These are phyloP conservation scores for Russula foetens DNA, from an alignment of 768 basidiomycete genomes.

Conservation along the genomic window DNA sequence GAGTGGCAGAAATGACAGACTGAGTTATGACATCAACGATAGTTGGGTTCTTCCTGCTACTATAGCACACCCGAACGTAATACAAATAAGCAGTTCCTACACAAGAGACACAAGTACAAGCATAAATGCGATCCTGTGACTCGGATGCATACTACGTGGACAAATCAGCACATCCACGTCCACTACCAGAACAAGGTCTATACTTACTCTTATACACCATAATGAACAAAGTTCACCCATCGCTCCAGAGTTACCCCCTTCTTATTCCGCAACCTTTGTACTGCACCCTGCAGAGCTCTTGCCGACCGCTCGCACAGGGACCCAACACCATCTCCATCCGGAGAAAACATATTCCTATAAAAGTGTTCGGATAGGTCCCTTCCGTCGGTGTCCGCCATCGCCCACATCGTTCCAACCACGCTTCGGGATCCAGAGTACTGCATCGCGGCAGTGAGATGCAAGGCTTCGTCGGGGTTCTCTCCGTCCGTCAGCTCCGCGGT, in stretches of 20 bases:
- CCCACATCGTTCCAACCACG: slow-evolving; percentile 15
- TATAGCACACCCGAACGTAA: too few relatives aligned
- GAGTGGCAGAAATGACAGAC: too few relatives aligned
- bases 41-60: too few relatives aligned
- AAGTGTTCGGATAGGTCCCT: slow-evolving; percentile 3
- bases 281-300: not conserved
- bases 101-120: too few relatives aligned
- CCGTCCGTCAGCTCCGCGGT: slow-evolving; percentile 3
- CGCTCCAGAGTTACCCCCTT: slow-evolving; percentile 1
- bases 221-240: slow-evolving; percentile 12
- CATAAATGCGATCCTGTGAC: too few relatives aligned
- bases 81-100: too few relatives aligned
- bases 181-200: too few relatives aligned
- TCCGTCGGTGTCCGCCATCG: slow-evolving; percentile 12
- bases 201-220: not conserved
- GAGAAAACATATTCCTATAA: slow-evolving; percentile 6
- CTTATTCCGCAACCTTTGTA: not conserved
- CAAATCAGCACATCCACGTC: too few relatives aligned
- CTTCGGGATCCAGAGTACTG: slow-evolving; percentile 11
- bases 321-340: not conserved
- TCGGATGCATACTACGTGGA: too few relatives aligned
- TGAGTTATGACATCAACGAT: too few relatives aligned
- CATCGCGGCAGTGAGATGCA: slow-evolving; percentile 14
- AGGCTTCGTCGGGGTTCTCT: slow-evolving; percentile 4
- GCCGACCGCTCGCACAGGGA: not conserved